Evolutionary conservation across 1,284 basidiomycete species (phyloP).

Genomic region (Leccinum fallax): DNA sequence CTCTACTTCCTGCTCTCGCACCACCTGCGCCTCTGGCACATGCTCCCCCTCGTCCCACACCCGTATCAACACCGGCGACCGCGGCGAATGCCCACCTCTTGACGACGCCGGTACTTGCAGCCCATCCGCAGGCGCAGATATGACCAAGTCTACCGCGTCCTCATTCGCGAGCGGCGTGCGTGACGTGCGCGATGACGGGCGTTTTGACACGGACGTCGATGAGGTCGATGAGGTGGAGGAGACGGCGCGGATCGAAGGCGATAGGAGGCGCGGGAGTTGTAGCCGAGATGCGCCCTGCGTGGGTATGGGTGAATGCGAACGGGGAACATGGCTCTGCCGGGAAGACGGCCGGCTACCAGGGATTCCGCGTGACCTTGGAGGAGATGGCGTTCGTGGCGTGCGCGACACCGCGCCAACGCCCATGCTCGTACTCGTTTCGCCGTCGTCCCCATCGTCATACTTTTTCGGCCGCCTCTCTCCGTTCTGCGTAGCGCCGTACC

Average conservation of each 20-base stretch:
- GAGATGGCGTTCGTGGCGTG: slow-evolving; percentile 8
- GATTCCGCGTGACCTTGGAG: slow-evolving; percentile 2
- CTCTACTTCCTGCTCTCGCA: neutral
- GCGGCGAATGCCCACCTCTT: slow-evolving; percentile 20
- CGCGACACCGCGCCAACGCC: neutral
- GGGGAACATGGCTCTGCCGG: neutral
- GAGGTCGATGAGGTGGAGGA: neutral
- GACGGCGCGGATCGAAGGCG: slow-evolving; percentile 6
- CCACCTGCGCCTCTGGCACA: neutral
- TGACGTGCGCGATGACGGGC: neutral
- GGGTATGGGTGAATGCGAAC: slow-evolving; percentile 14
- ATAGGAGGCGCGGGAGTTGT: slow-evolving; percentile 8
- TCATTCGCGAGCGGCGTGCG: slow-evolving; percentile 28
- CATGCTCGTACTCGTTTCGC: neutral
- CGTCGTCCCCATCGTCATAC: slow-evolving; percentile 13
- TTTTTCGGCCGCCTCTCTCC: slow-evolving; percentile 7
- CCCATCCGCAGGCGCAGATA: slow-evolving; percentile 19
- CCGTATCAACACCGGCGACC: slow-evolving; percentile 23
- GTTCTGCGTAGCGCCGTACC: slow-evolving; percentile 32
- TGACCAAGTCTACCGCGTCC: slow-evolving; percentile 33
- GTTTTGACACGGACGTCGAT: neutral
- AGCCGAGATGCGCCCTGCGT: slow-evolving; percentile 10
- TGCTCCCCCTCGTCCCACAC: slow-evolving; percentile 25
- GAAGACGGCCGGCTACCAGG: slow-evolving; percentile 19
- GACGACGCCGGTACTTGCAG: slow-evolving; percentile 24